Evolutionary conservation across 192 early-diverging fungal species (phyloP).

Genomic region (Rhizoclosmatium sp.): DNA sequence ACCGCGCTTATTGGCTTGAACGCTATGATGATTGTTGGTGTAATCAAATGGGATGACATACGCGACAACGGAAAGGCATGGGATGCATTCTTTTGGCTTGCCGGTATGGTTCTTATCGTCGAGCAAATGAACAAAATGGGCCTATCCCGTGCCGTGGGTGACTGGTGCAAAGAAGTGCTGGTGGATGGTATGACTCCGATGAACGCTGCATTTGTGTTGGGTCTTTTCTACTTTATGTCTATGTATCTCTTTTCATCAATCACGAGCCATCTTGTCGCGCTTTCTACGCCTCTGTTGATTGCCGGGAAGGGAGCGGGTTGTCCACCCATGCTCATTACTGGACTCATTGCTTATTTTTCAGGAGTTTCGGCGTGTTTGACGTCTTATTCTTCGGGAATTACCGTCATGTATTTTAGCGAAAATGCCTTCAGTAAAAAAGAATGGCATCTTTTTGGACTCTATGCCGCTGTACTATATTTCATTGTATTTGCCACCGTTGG

Average conservation of each 20-base stretch:
- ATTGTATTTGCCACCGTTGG: slow-evolving; percentile 68
- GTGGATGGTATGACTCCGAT: slow-evolving; percentile 52
- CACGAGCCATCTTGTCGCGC: slow-evolving; percentile 76
- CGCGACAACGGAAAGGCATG: slow-evolving; percentile 68
- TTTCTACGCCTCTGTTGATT: slow-evolving; percentile 75
- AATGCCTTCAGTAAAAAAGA: slow-evolving; percentile 62
- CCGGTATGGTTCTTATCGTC: slow-evolving; percentile 79
- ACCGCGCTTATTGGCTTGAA: slow-evolving; percentile 72
- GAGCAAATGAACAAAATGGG: slow-evolving; percentile 76
- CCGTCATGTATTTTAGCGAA: slow-evolving; percentile 54
- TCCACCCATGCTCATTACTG: slow-evolving; percentile 61
- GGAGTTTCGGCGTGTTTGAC: slow-evolving; percentile 68
- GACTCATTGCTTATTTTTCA: slow-evolving; percentile 70
- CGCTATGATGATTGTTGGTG: slow-evolving; percentile 61
- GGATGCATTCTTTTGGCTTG: slow-evolving; percentile 86
- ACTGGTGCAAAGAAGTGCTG: slow-evolving; percentile 45
- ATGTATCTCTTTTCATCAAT: slow-evolving; percentile 80
- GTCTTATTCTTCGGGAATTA: slow-evolving; percentile 50
- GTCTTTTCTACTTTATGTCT: slow-evolving; percentile 70
- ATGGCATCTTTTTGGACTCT: slow-evolving; percentile 70
- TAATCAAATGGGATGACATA: slow-evolving; percentile 73
- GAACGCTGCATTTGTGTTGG: slow-evolving; percentile 51
- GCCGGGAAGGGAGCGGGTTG: slow-evolving; percentile 69
- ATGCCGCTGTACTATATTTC: slow-evolving; percentile 60
- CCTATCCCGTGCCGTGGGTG: slow-evolving; percentile 71